Conservation (phyloP, 345 rosid species). For the Xanthoceras sorbifolium region DNA sequence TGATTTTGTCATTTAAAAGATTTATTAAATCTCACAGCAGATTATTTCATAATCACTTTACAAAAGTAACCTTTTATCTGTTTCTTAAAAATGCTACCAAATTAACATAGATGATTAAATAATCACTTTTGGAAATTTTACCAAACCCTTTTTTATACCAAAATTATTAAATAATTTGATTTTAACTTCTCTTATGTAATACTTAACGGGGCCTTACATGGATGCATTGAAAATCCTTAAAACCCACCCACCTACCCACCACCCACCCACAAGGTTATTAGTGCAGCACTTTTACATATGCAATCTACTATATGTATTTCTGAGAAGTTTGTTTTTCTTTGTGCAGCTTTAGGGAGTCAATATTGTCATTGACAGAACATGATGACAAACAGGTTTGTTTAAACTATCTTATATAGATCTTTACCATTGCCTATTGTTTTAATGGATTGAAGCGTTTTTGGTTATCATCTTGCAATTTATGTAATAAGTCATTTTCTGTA, state of each 20-base stretch:
- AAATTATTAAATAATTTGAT: too few relatives aligned
- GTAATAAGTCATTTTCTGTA: not conserved
- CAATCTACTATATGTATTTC: slow-evolving; percentile 1
- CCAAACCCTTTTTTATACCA: too few relatives aligned
- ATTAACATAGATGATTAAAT: too few relatives aligned
- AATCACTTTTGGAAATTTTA: too few relatives aligned
- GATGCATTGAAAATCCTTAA: not conserved
- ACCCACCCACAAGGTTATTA: not conserved
- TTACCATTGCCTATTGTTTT: not conserved
- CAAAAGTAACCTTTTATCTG: too few relatives aligned
- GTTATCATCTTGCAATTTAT: not conserved
- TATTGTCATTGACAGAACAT: slow-evolving; percentile 92
- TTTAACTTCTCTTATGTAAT: too few relatives aligned
- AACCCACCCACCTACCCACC: too few relatives aligned
- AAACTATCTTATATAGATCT: not conserved
- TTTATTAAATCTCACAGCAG: too few relatives aligned
- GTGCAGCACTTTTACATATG: not conserved
- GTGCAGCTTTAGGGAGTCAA: slow-evolving; percentile 87
- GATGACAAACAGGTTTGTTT: slow-evolving; percentile 77
- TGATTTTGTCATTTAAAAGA: too few relatives aligned
- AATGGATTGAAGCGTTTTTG: not conserved
- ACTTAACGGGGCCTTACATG: too few relatives aligned
- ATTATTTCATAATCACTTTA: too few relatives aligned
- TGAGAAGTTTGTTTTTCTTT: slow-evolving; percentile 23
- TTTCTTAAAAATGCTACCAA: too few relatives aligned